Conservation (phyloP, 106 monocot genomes). For the Phalaenopsis equestris region DNA sequence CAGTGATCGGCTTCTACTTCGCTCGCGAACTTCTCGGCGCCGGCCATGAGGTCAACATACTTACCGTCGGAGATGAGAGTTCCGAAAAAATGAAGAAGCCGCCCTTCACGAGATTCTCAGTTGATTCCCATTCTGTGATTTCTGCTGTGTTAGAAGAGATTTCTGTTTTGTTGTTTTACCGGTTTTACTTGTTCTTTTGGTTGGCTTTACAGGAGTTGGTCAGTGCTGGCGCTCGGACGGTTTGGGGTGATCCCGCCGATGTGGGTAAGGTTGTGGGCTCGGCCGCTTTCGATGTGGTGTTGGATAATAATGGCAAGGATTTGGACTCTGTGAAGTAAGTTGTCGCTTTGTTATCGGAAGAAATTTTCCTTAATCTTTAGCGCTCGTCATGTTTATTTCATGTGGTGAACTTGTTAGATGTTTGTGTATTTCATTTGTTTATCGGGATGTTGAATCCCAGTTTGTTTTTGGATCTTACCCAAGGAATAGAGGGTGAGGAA, state of each 20-base stretch:
- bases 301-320: slow-evolving; percentile 98
- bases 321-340: slow-evolving; percentile 76
- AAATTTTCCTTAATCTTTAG: background rate
- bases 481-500: too few relatives aligned
- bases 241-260: slow-evolving; percentile 85
- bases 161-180: background rate
- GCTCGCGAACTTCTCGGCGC: slow-evolving; percentile 55
- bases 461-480: too few relatives aligned
- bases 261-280: slow-evolving; percentile 52
- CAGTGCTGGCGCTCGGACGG: slow-evolving; percentile 58
- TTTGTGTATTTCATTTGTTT: too few relatives aligned
- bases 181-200: background rate
- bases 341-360: background rate
- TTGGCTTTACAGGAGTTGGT: slow-evolving; percentile 48
- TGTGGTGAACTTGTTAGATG: too few relatives aligned
- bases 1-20: slow-evolving; percentile 93
- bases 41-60: slow-evolving; percentile 77
- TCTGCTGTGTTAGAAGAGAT: background rate
- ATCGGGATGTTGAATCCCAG: too few relatives aligned
- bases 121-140: slow-evolving; percentile 7
- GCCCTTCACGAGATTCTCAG: slow-evolving; percentile 82
- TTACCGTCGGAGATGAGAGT: slow-evolving; percentile 84
- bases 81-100: slow-evolving; percentile 99
- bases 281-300: slow-evolving; percentile 65
- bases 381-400: too few relatives aligned